phyloP scores from a whole-genome alignment of 192 early-diverging fungal genomes.

The Linnemannia zychae region DNA sequence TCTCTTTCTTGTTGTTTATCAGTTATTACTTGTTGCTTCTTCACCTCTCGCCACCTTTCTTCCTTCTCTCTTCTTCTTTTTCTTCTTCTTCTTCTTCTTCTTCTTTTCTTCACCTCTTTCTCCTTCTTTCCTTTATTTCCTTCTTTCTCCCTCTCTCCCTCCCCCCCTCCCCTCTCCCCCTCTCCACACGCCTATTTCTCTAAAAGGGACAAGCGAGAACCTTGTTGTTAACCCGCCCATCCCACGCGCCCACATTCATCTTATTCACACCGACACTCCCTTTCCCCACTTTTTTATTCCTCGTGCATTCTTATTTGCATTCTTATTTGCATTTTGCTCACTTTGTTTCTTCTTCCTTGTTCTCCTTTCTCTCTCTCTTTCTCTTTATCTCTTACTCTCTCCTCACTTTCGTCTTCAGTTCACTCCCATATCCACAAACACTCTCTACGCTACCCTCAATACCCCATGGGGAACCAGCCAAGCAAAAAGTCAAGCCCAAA shows the following conservation, averaged over 20 bases:
- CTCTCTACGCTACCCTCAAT: no score
- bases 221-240: no score
- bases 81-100: neutral
- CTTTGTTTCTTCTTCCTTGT: neutral
- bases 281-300: neutral
- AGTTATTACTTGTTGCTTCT: neutral
- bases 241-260: no score
- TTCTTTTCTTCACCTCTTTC: neutral
- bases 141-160: neutral
- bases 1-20: neutral
- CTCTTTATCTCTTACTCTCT: neutral
- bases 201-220: neutral
- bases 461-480: constrained; percentile 33
- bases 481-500: constrained; percentile 32
- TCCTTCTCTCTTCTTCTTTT: neutral
- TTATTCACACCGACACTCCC: neutral
- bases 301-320: neutral
- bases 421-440: neutral
- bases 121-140: neutral
- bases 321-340: neutral
- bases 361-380: constrained; percentile 1
- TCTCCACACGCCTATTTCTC: neutral
- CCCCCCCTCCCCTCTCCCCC: neutral
- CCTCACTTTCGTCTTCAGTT: neutral
- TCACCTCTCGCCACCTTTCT: neutral